phyloP scores from a whole-genome alignment of 768 basidiomycete species.

The Butyriboletus loyo region DNA sequence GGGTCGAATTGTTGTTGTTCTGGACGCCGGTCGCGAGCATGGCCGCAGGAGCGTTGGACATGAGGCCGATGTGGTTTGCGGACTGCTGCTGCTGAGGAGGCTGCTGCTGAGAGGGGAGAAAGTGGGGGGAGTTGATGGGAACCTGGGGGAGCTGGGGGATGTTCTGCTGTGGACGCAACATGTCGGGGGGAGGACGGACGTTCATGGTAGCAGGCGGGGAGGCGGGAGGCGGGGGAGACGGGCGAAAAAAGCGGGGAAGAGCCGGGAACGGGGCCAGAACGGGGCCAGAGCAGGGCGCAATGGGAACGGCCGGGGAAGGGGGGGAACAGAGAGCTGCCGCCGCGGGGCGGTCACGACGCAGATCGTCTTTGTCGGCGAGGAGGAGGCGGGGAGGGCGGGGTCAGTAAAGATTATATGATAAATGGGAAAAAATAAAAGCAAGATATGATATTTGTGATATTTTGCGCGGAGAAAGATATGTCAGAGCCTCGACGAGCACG shows the following conservation, averaged over 20 bases:
- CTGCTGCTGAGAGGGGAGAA: conserved; percentile 39
- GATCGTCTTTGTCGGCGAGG: conserved; percentile 16
- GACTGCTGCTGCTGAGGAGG: conserved; percentile 34
- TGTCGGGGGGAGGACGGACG: conserved; percentile 41
- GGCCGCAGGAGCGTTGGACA: conserved; percentile 36
- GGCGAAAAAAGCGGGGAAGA: conserved; percentile 3
- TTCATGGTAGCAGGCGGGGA: conserved; percentile 40
- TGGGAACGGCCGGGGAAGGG: conserved; percentile 3
- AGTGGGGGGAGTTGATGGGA: conserved; percentile 36
- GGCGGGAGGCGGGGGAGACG: background rate
- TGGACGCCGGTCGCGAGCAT: conserved; percentile 36
- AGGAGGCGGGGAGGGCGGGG: background rate
- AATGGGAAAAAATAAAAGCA: conserved; percentile 18
- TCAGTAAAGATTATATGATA: conserved; percentile 9
- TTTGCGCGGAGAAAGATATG: conserved; percentile 27
- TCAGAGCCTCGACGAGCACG: conserved; percentile 27
- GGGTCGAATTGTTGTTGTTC: conserved; percentile 19
- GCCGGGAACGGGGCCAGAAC: background rate
- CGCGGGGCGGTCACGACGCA: conserved; percentile 12
- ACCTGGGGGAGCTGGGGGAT: conserved; percentile 39
- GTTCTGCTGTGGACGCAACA: conserved; percentile 43
- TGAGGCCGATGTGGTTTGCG: conserved; percentile 35
- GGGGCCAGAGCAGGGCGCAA: background rate
- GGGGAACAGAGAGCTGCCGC: conserved; percentile 4
- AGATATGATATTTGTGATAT: conserved; percentile 28